Base-by-base conservation (phyloP, 768 basidiomycete genomes). In the Holtermanniella nyarrowii region DNA sequence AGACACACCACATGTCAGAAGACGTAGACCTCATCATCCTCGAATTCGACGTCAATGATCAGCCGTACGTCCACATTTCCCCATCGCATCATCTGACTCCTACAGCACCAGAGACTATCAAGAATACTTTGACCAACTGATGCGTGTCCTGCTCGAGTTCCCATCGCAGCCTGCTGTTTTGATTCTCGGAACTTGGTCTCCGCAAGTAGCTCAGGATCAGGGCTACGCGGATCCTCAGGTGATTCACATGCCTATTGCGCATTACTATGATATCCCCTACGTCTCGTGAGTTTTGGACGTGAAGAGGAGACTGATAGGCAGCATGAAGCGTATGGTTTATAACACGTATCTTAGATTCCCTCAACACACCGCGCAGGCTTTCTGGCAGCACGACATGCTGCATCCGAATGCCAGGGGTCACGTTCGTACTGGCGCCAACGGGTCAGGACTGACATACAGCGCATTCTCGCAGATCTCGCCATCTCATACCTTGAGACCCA, bases 21-120 rank as follows among this genome's bases (percentile, higher is more conserved):
- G 66, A 70, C 47, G 61, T 63, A 2, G 66, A 70, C 47, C 55
- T 70, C 14, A 65, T 70, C 44, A 57, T 70, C 21, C 53, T 70
- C 7, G 68, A 70, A 46, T 70, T 70, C 50, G 68, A 70, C 52
- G 66, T 70, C 24, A 70, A 70, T 45, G 68, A 70, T 50, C 66
- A 68, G 53, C 49, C 66, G 62, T 64, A 45, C 55, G 62, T 56
- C 22, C 16, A 24, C 21, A 12, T 52, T 37, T 39, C 27, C 27
- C 31, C 12, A 25, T 16, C 10, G 26, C 18, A 21, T 39, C n/a
- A 22, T 26, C 55, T 56, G 48, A 53, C 48, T 7, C 26, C n/a
- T n/a, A 12, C 39, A 61, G 64, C 11, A 60, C 63, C 41, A 23
- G 49, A 16, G 52, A 59, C 4, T 66, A 64, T 41, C 60, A 64